These are phyloP conservation scores for Mucor circinelloides DNA, from an alignment of 371 early-diverging fungal species.

Conservation along the genomic window DNA sequence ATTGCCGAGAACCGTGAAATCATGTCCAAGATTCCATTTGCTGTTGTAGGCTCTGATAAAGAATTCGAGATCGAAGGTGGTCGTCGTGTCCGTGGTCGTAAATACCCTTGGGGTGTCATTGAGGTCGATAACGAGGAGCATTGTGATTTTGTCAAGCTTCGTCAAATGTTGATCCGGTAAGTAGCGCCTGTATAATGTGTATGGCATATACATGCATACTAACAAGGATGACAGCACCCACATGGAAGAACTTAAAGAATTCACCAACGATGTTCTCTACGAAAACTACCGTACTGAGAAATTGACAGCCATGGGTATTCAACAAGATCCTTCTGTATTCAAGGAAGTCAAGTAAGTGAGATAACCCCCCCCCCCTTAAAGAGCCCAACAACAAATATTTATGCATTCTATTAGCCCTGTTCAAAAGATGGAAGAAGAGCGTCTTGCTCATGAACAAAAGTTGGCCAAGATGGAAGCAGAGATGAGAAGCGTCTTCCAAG, in stretches of 20 bases:
- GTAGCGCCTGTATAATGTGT: not conserved
- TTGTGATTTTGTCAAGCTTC: constrained; percentile 93
- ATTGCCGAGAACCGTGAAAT: constrained; percentile 93
- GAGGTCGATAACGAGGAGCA: constrained; percentile 92
- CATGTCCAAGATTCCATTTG: constrained; percentile 94
- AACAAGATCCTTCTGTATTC: constrained; percentile 79
- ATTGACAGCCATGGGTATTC: constrained; percentile 77
- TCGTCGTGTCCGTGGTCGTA: constrained; percentile 88
- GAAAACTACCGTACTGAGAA: constrained; percentile 96
- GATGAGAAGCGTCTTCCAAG: constrained; percentile 96
- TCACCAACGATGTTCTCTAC: constrained; percentile 92
- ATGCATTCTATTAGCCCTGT: constrained; percentile 58
- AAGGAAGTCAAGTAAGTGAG: constrained; percentile 71
- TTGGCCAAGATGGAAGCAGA: constrained; percentile 97
- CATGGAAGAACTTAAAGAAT: constrained; percentile 92
- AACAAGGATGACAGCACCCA: constrained; percentile 58
- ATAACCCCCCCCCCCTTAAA: not conserved
- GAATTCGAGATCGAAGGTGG: constrained; percentile 74
- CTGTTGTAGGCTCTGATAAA: constrained; percentile 93
- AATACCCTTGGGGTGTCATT: constrained; percentile 96
- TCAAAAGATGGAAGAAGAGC: constrained; percentile 91
- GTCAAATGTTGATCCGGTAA: constrained; percentile 84
- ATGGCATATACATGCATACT: too few relatives aligned
- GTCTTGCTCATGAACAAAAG: constrained; percentile 88
- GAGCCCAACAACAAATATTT: too few relatives aligned